A percentile compares a stretch with the other conserved stretches of the same genome.
Evolutionary conservation across 768 basidiomycete species (phyloP).

Genomic region (Trametes sanguinea): DNA sequence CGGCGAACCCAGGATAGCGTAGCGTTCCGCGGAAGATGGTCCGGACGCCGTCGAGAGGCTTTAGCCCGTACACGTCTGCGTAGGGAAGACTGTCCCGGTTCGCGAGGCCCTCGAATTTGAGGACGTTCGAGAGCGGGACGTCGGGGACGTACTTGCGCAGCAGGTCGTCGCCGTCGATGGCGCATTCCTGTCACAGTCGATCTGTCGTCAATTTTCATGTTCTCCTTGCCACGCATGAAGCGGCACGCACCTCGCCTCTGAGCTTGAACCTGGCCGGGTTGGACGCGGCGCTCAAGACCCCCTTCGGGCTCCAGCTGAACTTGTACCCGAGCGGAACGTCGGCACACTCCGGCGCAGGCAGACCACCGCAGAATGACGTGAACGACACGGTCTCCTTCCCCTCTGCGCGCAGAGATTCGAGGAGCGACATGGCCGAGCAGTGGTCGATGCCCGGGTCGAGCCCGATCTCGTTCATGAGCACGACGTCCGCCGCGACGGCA

Average conservation of each 20-base stretch:
- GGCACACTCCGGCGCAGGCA: slow-evolving; percentile 74
- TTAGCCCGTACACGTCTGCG: slow-evolving; percentile 61
- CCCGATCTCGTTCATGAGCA: slow-evolving; percentile 88
- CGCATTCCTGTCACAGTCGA: slow-evolving; percentile 38
- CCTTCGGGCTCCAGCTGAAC: slow-evolving; percentile 91
- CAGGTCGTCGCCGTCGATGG: slow-evolving; percentile 55
- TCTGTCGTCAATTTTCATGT: not conserved
- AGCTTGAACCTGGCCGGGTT: slow-evolving; percentile 73
- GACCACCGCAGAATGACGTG: slow-evolving; percentile 89
- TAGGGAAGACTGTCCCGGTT: slow-evolving; percentile 84
- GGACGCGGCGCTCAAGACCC: slow-evolving; percentile 78
- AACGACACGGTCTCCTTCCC: slow-evolving; percentile 69
- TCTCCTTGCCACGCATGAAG: not conserved
- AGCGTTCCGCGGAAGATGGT: slow-evolving; percentile 86
- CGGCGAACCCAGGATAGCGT: slow-evolving; percentile 85
- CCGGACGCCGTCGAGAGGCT: slow-evolving; percentile 42
- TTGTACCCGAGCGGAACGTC: slow-evolving; percentile 82
- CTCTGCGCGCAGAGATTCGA: slow-evolving; percentile 51
- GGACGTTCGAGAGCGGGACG: slow-evolving; percentile 63
- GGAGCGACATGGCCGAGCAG: slow-evolving; percentile 76
- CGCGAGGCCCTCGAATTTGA: slow-evolving; percentile 79
- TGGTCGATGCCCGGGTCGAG: slow-evolving; percentile 91
- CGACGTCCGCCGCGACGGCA: slow-evolving; percentile 60
- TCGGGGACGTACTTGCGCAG: slow-evolving; percentile 60
- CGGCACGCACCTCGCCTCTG: slow-evolving; percentile 48